Evolutionary conservation across 2,329 filamentous ascomycete species (phyloP), one percentile per base, ranked within the genome.

Genomic region (Sporothrix protearum): DNA sequence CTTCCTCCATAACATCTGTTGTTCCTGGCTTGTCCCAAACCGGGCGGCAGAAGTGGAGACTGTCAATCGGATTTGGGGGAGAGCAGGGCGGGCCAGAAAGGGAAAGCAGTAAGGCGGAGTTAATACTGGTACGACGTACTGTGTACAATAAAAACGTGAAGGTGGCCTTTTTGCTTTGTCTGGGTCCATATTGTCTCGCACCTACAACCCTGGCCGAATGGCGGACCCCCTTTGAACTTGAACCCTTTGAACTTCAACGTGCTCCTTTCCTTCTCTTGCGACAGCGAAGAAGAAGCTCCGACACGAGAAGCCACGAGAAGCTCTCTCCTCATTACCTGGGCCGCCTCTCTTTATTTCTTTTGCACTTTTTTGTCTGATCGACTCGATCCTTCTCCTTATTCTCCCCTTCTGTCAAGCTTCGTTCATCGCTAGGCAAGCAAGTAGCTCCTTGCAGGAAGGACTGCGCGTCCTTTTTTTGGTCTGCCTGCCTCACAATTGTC

Each of bases 21-120:
- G 9, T 73, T 59, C 72, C 72, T 73, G 72, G 53, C 68, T 69
- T 71, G 63, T 68, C 57, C 55, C 64, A 71, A 64, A 71, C 19
- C n/a, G 55, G 47, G 53, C 25, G 63, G 63, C 63, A 68, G 49
- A 68, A 71, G 68, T 59, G 71, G 71, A 55, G 63, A 55, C 61
- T 7, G 2, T 42, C 49, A 28, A 14, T 53, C 28, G 25, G 42
- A 45, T 19, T 36, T 51, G 36, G 22, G 59, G 36, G 36, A 3
- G 49, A 19, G 14, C 42, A 14, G 19, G 42, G 57, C 16, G 33
- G 57, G 36, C 9, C 36, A 10, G 45, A 28, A 45, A 39, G 22
- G n/a, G 36, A 69, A 47, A 30, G 51, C n/a, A 61, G 70, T 28
- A 59, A 67, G 61, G 36, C 47, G 61, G 61, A 59, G 51, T 33